Conservation (phyloP, 2,329 filamentous ascomycete genomes). For the Claviceps sp. region DNA sequence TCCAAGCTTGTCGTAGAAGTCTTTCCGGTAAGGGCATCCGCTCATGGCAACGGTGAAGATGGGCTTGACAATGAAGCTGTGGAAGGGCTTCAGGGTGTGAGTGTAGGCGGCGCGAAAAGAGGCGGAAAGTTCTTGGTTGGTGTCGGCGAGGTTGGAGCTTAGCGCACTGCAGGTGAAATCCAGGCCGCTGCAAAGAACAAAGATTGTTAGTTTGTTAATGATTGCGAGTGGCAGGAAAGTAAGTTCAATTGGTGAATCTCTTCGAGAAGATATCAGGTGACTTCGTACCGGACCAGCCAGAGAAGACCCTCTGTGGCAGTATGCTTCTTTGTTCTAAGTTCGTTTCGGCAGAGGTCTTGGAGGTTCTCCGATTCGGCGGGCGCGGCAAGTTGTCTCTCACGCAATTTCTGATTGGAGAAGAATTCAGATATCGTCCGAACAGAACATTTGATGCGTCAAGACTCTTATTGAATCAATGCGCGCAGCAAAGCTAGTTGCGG, state of each 20-base stretch:
- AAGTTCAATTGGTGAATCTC: no score
- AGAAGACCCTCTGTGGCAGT: conserved; percentile 76
- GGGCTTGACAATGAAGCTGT: conserved; percentile 80
- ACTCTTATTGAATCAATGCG: background rate
- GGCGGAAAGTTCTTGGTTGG: conserved; percentile 60
- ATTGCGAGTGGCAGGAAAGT: background rate
- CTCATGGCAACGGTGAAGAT: conserved; percentile 89
- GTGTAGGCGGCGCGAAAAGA: conserved; percentile 83
- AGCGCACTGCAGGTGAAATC: conserved; percentile 87
- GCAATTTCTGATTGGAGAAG: conserved; percentile 60
- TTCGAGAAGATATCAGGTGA: no score
- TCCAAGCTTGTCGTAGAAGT: conserved; percentile 85
- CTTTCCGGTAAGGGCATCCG: conserved; percentile 82
- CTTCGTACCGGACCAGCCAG: conserved; percentile 70
- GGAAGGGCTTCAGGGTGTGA: conserved; percentile 79
- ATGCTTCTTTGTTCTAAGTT: conserved; percentile 83
- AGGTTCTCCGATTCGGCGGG: conserved; percentile 70
- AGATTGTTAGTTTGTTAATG: background rate
- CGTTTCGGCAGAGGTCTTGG: conserved; percentile 73
- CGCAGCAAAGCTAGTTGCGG: background rate
- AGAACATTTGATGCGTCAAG: background rate
- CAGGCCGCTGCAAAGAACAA: conserved; percentile 51
- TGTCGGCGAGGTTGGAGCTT: conserved; percentile 57
- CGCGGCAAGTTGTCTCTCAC: conserved; percentile 64
- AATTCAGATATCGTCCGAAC: background rate